phyloP scores from a whole-genome alignment of 306 rosid species.

The Glycine latifolia region DNA sequence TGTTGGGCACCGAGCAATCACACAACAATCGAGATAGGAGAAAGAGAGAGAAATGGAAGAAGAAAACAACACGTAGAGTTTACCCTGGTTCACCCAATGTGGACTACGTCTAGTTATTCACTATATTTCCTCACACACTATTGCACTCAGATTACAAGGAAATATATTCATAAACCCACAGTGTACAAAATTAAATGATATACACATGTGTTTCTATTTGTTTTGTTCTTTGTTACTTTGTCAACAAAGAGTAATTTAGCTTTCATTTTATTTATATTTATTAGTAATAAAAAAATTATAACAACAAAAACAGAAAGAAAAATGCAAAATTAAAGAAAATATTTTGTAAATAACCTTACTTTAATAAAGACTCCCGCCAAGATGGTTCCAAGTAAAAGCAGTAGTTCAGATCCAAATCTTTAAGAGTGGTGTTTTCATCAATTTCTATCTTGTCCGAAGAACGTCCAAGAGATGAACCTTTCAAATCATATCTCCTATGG shows the following conservation, averaged over 20 bases:
- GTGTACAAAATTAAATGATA: slow-evolving; percentile 19
- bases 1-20: too few relatives aligned
- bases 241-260: slow-evolving; percentile 12
- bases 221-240: slow-evolving; percentile 18
- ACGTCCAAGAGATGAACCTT: slow-evolving; percentile 98
- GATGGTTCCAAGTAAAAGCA: slow-evolving; percentile 94
- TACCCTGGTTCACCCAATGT: too few relatives aligned
- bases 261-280: slow-evolving; percentile 26
- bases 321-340: slow-evolving; percentile 3
- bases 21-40: too few relatives aligned
- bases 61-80: too few relatives aligned
- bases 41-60: too few relatives aligned
- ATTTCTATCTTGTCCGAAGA: slow-evolving; percentile 97
- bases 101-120: too few relatives aligned
- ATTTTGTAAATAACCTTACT: slow-evolving; percentile 61
- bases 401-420: slow-evolving; percentile 94
- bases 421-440: slow-evolving; percentile 93
- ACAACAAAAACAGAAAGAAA: slow-evolving; percentile 16
- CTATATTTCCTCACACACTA: too few relatives aligned
- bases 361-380: slow-evolving; percentile 84
- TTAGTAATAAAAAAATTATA: not conserved
- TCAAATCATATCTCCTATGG: slow-evolving; percentile 92
- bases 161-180: slow-evolving; percentile 17
- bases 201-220: slow-evolving; percentile 12
- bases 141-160: slow-evolving; percentile 27